Base-by-base conservation (phyloP, 306 rosid species). In the Gastrolobium bilobum region DNA sequence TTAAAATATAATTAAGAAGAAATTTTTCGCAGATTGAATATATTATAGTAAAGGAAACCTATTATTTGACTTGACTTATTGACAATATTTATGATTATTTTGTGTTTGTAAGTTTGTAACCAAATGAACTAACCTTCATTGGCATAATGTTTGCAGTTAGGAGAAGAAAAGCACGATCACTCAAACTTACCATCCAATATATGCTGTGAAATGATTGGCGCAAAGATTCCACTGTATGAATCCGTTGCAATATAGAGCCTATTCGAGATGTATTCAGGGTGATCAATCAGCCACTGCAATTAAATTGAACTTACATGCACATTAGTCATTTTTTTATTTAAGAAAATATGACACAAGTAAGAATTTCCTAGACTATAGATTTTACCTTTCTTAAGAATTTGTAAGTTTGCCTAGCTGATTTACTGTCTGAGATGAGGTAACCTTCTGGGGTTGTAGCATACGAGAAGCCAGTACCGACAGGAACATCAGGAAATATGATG, bases 391-490 rank as follows among this genome's bases (percentile, higher is more conserved):
- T 68, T 9, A 70, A n/a, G 48, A 70, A 50, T 35, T 50, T 70
- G 61, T 3, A 34, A 6, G 47, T 35, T 34, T 70, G 61, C 14
- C 35, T 50, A 13, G 47, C 46, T 70, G 61, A 50, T 7, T 13
- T 31, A 7, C 47, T 50, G 33, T 70, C 61, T 33, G 75, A 70
- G 1, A 70, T 7, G 0, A 0, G 2, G 47, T 14, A 34, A 33
- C 75, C 61, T 33, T 70, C 14, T 50, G 54, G 8, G 30, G 34
- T 50, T 50, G 48, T 70, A 51, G 75, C 61, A 35, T 51, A 50
- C 1, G 60, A 70, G 75, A 13, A 70, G 8, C 75, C 47, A 70
- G 75, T 70, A n/a, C 60, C 60, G 33, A 47, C 74, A 68, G 74
- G 74, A 33, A 35, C 60, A 35, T 70, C 75, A 13, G 29, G 20